phyloP scores from a whole-genome alignment of 176 grass and related monocot genomes.

The Canna indica region DNA sequence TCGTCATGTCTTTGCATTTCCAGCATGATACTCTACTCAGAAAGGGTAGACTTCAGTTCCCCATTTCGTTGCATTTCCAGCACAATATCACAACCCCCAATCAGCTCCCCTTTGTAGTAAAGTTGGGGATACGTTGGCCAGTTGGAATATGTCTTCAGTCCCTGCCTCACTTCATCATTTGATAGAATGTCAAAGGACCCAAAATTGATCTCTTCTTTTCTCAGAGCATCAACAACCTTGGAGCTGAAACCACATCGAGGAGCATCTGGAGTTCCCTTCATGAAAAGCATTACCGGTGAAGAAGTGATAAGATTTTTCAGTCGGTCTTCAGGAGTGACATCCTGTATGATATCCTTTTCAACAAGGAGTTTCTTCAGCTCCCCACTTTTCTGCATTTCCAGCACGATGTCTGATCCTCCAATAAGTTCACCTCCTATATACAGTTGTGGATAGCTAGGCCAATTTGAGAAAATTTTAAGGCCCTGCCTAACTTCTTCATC shows the following conservation, averaged over 20 bases:
- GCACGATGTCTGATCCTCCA: constrained; percentile 77
- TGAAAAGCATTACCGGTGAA: constrained; percentile 73
- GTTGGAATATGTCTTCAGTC: constrained; percentile 77
- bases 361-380: constrained; percentile 69
- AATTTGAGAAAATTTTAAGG: constrained; percentile 57
- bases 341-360: constrained; percentile 42
- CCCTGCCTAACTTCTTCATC: constrained; percentile 83
- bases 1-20: constrained; percentile 67
- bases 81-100: constrained; percentile 89
- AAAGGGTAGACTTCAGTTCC: constrained; percentile 65
- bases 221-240: constrained; percentile 82
- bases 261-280: constrained; percentile 82
- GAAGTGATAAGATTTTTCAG: constrained; percentile 51
- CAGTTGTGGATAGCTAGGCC: constrained; percentile 94
- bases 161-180: constrained; percentile 75
- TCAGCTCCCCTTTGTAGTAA: constrained; percentile 84
- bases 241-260: constrained; percentile 83
- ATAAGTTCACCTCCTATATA: constrained; percentile 87
- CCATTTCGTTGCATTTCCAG: constrained; percentile 61
- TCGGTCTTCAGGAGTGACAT: constrained; percentile 50
- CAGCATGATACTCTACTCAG: constrained; percentile 62
- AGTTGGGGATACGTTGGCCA: constrained; percentile 96
- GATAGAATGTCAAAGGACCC: constrained; percentile 81
- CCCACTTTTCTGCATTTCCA: constrained; percentile 96
- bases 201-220: constrained; percentile 54